Evolutionary conservation across 371 early-diverging fungal species (phyloP).

Genomic region (Globomyces sp.): DNA sequence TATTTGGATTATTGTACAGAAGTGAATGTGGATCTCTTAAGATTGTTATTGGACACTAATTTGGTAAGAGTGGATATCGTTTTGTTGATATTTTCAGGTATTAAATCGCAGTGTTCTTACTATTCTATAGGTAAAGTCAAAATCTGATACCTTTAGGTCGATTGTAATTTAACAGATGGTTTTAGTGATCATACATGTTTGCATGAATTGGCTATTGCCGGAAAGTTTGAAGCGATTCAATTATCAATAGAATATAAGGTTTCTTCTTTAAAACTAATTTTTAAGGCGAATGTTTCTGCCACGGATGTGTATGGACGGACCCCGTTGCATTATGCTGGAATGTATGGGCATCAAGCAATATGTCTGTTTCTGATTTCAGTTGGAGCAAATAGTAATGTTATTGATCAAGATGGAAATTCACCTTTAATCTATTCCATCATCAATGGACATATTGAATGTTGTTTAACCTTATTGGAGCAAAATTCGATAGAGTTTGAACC

Average conservation of each 20-base stretch:
- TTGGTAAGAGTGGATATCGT: no score
- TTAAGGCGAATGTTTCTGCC: constrained; percentile 56
- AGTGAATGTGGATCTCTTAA: no score
- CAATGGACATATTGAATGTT: constrained; percentile 74
- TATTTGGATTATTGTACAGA: no score
- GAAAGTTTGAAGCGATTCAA: constrained; percentile 61
- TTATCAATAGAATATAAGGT: constrained; percentile 55
- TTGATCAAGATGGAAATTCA: constrained; percentile 87
- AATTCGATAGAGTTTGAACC: constrained; percentile 66
- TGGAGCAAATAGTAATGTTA: constrained; percentile 58
- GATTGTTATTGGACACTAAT: no score
- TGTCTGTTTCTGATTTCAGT: constrained; percentile 62
- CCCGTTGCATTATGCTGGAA: constrained; percentile 88
- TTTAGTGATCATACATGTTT: constrained; percentile 85
- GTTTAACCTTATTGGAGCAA: constrained; percentile 63
- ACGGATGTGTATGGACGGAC: constrained; percentile 85
- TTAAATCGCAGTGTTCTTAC: no score
- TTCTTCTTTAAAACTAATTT: neutral
- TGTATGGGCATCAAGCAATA: constrained; percentile 79
- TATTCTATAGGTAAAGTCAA: constrained; percentile 19
- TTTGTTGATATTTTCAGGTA: neutral
- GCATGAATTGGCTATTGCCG: constrained; percentile 85
- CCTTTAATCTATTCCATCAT: constrained; percentile 84
- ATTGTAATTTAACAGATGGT: constrained; percentile 82
- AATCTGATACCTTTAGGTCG: constrained; percentile 31